Evolutionary conservation across 495 filamentous ascomycete species (phyloP).

Genomic region (Parathielavia hyrcaniae): DNA sequence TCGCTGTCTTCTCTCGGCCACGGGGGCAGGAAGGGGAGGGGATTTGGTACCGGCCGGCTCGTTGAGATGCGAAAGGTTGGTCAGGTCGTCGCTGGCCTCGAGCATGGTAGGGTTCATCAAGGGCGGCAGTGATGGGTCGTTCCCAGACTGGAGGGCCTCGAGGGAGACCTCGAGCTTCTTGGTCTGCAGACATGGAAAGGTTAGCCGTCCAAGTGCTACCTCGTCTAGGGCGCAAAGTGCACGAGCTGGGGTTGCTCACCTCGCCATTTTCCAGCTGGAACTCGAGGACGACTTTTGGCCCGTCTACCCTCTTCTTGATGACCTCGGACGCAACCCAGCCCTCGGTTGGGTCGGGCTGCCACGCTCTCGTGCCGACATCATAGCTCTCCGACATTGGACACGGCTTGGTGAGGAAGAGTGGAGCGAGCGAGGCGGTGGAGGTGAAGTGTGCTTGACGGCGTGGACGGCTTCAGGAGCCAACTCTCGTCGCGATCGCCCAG

Average conservation of each 20-base stretch:
- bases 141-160: conserved; percentile 62
- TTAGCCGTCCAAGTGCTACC: conserved; percentile 22
- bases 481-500: conserved; percentile 20
- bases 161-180: conserved; percentile 76
- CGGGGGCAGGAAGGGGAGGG: background rate
- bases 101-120: conserved; percentile 98
- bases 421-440: conserved; percentile 10
- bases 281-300: conserved; percentile 76
- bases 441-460: conserved; percentile 13
- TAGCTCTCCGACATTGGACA: conserved; percentile 85
- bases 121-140: conserved; percentile 73
- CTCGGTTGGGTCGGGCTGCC: conserved; percentile 92
- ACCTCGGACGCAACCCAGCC: conserved; percentile 98
- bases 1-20: conserved; percentile 3
- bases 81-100: conserved; percentile 97
- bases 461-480: conserved; percentile 28
- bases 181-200: conserved; percentile 45
- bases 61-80: conserved; percentile 95
- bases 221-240: conserved; percentile 13
- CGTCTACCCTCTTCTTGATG: conserved; percentile 74
- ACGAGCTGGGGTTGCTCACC: conserved; percentile 48
- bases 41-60: conserved; percentile 80
- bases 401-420: conserved; percentile 17
- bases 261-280: conserved; percentile 90
- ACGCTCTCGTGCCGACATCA: conserved; percentile 94